Percentiles rank a stretch among this genome's conserved stretches.
Evolutionary conservation across 139 green algal species (phyloP).

Genomic region (Bryopsis sp.): DNA sequence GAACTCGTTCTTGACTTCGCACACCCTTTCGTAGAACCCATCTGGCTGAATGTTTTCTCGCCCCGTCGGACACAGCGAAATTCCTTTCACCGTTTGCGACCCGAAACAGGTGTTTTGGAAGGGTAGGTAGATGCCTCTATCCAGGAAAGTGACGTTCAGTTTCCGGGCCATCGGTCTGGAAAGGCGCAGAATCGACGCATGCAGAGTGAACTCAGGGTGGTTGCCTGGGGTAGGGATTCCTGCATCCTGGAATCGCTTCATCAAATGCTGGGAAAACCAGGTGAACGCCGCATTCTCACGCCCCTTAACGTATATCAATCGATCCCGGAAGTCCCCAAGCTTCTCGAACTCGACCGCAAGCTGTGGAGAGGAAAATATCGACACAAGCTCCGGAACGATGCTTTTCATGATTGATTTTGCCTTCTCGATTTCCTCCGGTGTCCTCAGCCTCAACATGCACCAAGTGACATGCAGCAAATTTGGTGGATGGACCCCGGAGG

Average conservation of each 20-base stretch:
- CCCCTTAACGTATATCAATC: neutral
- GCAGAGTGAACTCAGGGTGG: neutral
- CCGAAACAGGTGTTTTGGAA: neutral
- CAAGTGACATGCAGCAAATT: neutral
- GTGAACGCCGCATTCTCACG: neutral
- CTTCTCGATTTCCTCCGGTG: neutral
- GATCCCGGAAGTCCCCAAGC: neutral
- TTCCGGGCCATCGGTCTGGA: neutral
- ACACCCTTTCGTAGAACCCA: neutral
- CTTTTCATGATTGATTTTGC: neutral
- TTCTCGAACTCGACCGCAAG: neutral
- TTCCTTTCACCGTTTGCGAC: neutral
- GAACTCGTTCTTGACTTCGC: neutral
- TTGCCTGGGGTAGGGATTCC: neutral
- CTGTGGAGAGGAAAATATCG: neutral
- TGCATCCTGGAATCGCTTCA: neutral
- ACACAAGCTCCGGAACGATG: neutral
- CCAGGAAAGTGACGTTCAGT: neutral
- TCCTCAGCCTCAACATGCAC: neutral
- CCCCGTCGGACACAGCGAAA: neutral
- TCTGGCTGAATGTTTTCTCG: neutral
- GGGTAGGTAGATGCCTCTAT: neutral
- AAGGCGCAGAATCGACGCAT: neutral
- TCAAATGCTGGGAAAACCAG: neutral
- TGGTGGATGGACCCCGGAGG: neutral